Base-by-base conservation (phyloP, 495 filamentous ascomycete genomes). In the Sordaria brevicollis region DNA sequence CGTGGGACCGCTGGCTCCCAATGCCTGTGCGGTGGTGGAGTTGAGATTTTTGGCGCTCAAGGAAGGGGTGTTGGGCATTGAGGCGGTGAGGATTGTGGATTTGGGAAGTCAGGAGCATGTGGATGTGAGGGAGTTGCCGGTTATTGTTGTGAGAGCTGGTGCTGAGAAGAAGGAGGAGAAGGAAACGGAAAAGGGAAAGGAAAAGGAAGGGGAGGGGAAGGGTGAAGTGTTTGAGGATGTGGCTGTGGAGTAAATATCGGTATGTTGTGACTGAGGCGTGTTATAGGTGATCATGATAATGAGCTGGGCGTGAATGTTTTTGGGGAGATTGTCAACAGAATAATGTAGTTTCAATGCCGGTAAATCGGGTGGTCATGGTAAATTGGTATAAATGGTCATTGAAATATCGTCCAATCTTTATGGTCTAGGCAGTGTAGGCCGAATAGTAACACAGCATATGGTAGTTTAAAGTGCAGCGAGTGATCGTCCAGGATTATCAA, bases 51-150 rank as follows among this genome's bases (percentile, higher is more conserved):
- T 97, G 34, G 89, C 93, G 10, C 81, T 97, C 54, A 86, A 85
- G 21, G 86, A 87, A 29, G 95, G 95, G 0, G 83, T 94, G 19
- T 83, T 97, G 9, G 84, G 86, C 3, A 76, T 98, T 3, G 94
- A 97, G 75, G 89, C 89, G 11, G 86, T 99, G 11, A 84, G 93
- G 68, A 87, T 97, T 10, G 84, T 94, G 29, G 95, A 99, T 81
- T 81, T 95, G 71, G 89, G 85, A 37, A 91, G 87, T 57, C 90
- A 92, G 72, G 92, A 96, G 80, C 88, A 89, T 76, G 88, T 92
- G 17, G 93, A 96, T 82, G 88, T 97, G 67, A 83, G 87, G 71
- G 90, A 96, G 74, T 77, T 97, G 41, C 93, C 93, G 5, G 88
- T 88, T 72, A 88, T 95, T 71, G 74, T 93, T 65, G 88, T 88